These are phyloP conservation scores for Fusarium kyushuense DNA, from an alignment of 2,329 filamentous ascomycete species.

Conservation along the genomic window DNA sequence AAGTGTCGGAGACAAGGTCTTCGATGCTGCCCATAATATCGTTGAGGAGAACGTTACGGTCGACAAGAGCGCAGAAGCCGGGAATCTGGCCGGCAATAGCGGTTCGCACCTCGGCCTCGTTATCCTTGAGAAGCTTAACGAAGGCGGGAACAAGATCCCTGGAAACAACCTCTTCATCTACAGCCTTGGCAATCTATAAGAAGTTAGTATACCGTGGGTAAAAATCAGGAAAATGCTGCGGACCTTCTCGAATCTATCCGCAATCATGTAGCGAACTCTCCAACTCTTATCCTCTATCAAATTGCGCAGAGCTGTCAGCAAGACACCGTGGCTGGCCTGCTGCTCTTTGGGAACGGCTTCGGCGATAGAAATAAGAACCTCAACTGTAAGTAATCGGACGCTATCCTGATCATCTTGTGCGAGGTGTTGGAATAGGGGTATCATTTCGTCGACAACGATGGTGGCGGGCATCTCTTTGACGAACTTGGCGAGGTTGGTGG, in stretches of 20 bases:
- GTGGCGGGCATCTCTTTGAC: conserved; percentile 95
- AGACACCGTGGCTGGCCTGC: conserved; percentile 93
- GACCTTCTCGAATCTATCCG: conserved; percentile 95
- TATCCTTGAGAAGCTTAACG: conserved; percentile 97
- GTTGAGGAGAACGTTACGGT: conserved; percentile 87
- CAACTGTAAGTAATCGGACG: conserved; percentile 93
- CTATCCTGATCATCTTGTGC: conserved; percentile 98
- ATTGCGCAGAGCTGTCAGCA: conserved; percentile 89
- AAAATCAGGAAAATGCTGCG: conserved; percentile 50
- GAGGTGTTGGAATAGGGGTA: conserved; percentile 97
- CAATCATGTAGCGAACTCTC: conserved; percentile 99
- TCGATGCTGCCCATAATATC: conserved; percentile 98
- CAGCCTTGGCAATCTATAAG: conserved; percentile 91
- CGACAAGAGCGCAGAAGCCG: conserved; percentile 92
- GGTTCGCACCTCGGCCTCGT: conserved; percentile 95
- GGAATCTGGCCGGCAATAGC: conserved; percentile 98
- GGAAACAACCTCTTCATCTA: conserved; percentile 95
- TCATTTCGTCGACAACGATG: conserved; percentile 98
- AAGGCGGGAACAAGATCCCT: conserved; percentile 96
- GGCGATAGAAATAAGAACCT: conserved; percentile 95
- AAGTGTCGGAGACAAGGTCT: conserved; percentile 94
- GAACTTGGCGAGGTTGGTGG: conserved; percentile 96
- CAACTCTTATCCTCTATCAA: conserved; percentile 99
- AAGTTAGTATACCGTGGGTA: conserved; percentile 4
- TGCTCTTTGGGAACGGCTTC: conserved; percentile 98